Percentiles rank a stretch among this genome's conserved stretches.
These are phyloP conservation scores for Candida sithepensis DNA, from an alignment of 805 yeast genomes.

Conservation along the genomic window DNA sequence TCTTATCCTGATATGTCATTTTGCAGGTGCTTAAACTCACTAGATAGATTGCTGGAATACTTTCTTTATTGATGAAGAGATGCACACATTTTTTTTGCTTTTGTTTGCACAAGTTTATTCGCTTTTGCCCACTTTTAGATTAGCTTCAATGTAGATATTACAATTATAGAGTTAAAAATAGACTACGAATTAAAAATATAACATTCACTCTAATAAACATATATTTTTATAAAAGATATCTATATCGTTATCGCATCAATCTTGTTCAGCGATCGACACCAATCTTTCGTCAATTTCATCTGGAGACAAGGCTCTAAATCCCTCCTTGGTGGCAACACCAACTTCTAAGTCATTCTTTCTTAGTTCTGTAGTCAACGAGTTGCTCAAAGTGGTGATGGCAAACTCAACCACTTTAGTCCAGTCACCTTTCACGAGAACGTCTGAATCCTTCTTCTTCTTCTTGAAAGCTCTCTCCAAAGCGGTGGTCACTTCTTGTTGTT, in stretches of 20 bases:
- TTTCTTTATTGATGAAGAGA: too few species aligned
- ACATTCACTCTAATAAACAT: neutral
- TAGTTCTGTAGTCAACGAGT: conserved; percentile 87
- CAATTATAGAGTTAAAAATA: neutral
- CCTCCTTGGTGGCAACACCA: conserved; percentile 74
- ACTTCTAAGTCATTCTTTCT: conserved; percentile 90
- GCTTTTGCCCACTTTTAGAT: neutral
- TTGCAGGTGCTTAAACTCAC: too few species aligned
- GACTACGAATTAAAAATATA: neutral
- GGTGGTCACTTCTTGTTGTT: conserved; percentile 92
- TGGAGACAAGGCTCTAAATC: conserved; percentile 67
- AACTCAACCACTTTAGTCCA: conserved; percentile 89
- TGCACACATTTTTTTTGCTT: neutral
- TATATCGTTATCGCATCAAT: conserved; percentile 37
- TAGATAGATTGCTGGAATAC: too few species aligned
- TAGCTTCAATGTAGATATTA: neutral
- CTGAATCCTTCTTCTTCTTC: conserved; percentile 40
- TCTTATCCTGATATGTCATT: too few species aligned
- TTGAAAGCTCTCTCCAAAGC: conserved; percentile 88
- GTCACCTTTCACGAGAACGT: conserved; percentile 66
- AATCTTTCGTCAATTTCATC: conserved; percentile 95
- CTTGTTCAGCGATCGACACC: conserved; percentile 94
- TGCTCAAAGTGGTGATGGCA: conserved; percentile 81
- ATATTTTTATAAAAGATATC: neutral
- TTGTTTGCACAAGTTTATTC: neutral